phyloP scores from a whole-genome alignment of 305 asterid species.

The Fraxinus xanthoxyloides region DNA sequence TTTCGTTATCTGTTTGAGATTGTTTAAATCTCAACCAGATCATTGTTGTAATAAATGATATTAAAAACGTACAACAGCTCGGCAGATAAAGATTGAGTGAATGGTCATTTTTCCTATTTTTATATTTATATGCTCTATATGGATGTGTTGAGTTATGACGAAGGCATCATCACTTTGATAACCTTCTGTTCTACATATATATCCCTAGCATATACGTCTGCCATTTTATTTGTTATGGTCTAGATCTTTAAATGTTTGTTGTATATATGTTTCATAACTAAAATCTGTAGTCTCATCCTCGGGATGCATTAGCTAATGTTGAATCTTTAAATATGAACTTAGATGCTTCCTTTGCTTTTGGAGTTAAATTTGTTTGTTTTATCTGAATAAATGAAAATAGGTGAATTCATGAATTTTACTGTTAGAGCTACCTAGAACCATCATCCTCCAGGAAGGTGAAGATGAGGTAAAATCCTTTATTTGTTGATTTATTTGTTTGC shows the following conservation, averaged over 20 bases:
- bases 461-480: not conserved
- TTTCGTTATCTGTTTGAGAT: not conserved
- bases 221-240: not conserved
- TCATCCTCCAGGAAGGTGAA: not conserved
- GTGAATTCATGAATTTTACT: not conserved
- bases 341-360: not conserved
- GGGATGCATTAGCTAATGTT: not conserved
- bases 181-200: not conserved
- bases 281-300: not conserved
- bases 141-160: not conserved
- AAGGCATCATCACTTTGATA: not conserved
- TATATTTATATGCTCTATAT: slow-evolving; percentile 4
- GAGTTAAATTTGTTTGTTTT: not conserved
- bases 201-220: not conserved
- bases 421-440: not conserved
- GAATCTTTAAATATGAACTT: not conserved
- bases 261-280: not conserved
- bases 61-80: not conserved
- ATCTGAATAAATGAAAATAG: not conserved
- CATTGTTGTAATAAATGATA: not conserved
- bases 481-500: slow-evolving; percentile 10
- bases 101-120: not conserved
- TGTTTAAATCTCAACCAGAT: not conserved
- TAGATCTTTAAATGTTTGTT: not conserved
- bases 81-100: not conserved